Conservation (phyloP, 2,329 filamentous ascomycete species). For the Aspergillus clavatus region DNA sequence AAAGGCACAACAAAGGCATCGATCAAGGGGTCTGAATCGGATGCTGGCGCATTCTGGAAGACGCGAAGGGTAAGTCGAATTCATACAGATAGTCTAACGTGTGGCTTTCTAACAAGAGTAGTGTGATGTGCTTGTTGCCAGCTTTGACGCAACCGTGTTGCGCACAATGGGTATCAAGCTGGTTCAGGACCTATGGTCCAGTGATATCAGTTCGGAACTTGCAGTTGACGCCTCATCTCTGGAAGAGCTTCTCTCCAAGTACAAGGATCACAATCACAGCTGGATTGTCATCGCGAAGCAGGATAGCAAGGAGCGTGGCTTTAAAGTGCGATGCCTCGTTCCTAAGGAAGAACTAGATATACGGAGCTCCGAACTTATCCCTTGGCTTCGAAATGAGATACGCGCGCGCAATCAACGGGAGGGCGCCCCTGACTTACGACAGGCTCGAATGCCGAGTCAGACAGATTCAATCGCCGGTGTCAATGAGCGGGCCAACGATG, state of each 20-base stretch:
- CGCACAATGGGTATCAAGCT: constrained; percentile 72
- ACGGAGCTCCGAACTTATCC: constrained; percentile 64
- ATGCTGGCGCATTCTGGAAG: constrained; percentile 56
- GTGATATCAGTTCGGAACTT: constrained; percentile 83
- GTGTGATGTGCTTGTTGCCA: constrained; percentile 86
- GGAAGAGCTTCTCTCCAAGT: constrained; percentile 64
- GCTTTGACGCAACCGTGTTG: constrained; percentile 73
- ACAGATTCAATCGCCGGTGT: constrained; percentile 31
- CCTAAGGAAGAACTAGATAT: constrained; percentile 81
- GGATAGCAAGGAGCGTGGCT: constrained; percentile 50
- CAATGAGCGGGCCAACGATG: constrained; percentile 60
- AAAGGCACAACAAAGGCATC: constrained; percentile 49
- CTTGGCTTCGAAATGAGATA: constrained; percentile 75
- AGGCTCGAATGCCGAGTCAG: constrained; percentile 38
- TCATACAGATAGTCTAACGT: neutral
- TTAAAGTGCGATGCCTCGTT: constrained; percentile 75
- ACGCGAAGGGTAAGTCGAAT: constrained; percentile 55
- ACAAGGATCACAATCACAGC: constrained; percentile 71
- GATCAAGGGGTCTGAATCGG: constrained; percentile 66
- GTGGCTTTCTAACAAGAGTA: constrained; percentile 29
- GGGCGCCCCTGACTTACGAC: constrained; percentile 39
- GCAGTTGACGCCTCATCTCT: constrained; percentile 72
- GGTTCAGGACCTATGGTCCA: constrained; percentile 71
- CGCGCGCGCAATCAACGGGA: constrained; percentile 69
- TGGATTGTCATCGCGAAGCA: constrained; percentile 87